Base-by-base conservation (phyloP, 2,329 filamentous ascomycete genomes). In the Nemania bipapillata region DNA sequence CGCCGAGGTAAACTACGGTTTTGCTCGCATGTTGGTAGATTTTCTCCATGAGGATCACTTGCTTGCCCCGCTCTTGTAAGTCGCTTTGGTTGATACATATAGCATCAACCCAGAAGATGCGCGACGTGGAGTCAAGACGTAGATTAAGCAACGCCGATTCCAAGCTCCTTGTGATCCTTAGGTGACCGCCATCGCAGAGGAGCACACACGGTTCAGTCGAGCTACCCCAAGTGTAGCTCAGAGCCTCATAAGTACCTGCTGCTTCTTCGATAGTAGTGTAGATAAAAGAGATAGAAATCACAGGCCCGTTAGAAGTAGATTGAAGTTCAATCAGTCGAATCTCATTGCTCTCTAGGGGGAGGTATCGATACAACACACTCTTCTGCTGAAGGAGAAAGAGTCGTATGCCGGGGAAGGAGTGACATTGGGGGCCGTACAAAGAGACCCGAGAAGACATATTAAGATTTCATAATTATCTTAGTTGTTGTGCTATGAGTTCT, bases 171-270 rank as follows among this genome's bases (percentile, higher is more conserved):
- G 42, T 50, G 3, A 60, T 60, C 9, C 24, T 24, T 6, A 60
- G n/a, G 28, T 59, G 15, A 12, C 40, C 35, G 28, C 28, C 56
- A n/a, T 52, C 49, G 49, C 49, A 52, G 3, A 52, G 26, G 20
- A 52, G 26, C 5, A 52, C 49, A 15, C 30, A 26, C 49, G 15
- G 42, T 24, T 28, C 9, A 1, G 54, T 28, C n/a, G 54, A 24
- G 12, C 20, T 42, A 7, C 54, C 54, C 56, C 56, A 59, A 11
- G 40, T 45, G 15, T 59, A 59, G 15, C 56, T 59, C 12, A 49
- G 40, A 26, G 56, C 40, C 28, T 59, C 56, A 17, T 59, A 59
- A 6, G 26, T 59, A 22, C 24, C 42, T 22, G 40, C 24, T 49
- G 40, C 56, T 49, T 59, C 24, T 15, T 49, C n/a, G 5, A 61